Conservation (phyloP, 306 rosid species). For the Acacia melanoxylon region DNA sequence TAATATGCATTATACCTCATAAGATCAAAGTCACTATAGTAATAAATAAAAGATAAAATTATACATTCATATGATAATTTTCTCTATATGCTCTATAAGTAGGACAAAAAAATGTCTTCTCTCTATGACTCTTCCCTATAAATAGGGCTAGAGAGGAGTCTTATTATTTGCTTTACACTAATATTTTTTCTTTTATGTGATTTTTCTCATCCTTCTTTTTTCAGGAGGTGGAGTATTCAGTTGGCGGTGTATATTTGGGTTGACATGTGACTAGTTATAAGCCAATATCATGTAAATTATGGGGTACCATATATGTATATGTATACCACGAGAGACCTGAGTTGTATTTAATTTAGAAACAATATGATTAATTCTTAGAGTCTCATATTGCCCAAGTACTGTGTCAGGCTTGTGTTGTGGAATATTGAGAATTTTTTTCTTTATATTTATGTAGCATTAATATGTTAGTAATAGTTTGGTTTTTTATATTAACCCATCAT, state of each 20-base stretch:
- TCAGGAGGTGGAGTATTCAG: constrained; percentile 28
- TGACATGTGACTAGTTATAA: background rate
- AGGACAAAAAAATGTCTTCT: no score
- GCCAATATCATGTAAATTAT: constrained; percentile 17
- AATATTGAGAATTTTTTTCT: constrained; percentile 5
- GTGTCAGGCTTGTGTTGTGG: background rate
- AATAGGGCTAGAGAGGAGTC: background rate
- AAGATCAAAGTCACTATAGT: no score
- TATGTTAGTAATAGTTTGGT: background rate
- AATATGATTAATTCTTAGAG: constrained; percentile 1
- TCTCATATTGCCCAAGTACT: background rate
- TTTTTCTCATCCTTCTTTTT: constrained; percentile 5
- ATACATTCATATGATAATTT: no score
- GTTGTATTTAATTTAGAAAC: background rate
- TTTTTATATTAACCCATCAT: background rate
- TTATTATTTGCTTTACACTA: no score
- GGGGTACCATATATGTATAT: background rate
- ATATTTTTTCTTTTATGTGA: background rate
- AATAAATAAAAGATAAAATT: no score
- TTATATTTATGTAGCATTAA: constrained; percentile 2
- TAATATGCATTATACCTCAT: no score
- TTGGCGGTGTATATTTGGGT: background rate
- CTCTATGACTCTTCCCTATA: no score
- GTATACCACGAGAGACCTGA: background rate
- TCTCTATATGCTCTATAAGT: no score